Evolutionary conservation across 208 protist genomes (phyloP), one percentile per base, ranked within the genome.

Genomic region (Phytomonas francai): DNA sequence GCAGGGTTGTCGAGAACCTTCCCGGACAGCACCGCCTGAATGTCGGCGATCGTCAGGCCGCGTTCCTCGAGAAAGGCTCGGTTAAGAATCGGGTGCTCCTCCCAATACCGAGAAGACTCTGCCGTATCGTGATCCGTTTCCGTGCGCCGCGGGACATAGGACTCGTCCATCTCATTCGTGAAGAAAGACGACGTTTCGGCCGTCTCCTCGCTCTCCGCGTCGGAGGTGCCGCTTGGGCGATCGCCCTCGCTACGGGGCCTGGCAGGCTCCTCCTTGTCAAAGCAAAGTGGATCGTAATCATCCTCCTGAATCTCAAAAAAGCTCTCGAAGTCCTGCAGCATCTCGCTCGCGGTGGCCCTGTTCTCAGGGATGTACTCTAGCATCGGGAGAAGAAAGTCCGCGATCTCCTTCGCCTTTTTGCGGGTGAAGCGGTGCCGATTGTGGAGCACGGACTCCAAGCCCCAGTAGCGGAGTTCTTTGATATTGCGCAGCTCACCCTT

Each of bases 361-460:
- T 84, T 78, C 58, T 91, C 73, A 0, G 96, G 96, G 36, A 73
- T 49, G 70, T 91, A 95, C 31, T 97, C 78, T 5, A 99, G 84
- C 95, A 99, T 98, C 7, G 96, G 96, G 39, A 96, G 74, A 22
- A 99, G 71, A 77, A 99, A 99, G 28, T 93, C 72, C 11, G 84
- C 79, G 58, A 99, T 93, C 65, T 95, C 84, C 22, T 73, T 74
- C 5, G 97, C 96, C 71, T 98, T 96, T 34, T 92, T 70, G 6
- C 57, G 54, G 1, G 77, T 83, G 68, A 98, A 98, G 59, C 88
- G 84, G 74, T 99, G 98, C 34, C 97, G 96, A 49, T 96, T 77
- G 57, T 94, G 74, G 11, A 99, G 84, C 11, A 99, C 83, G 54
- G 83, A 94, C 85, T 89, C 92, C 19, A 92, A 70, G 22, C 70